phyloP scores from a whole-genome alignment of 257 asterid genomes.

The Plantago major region DNA sequence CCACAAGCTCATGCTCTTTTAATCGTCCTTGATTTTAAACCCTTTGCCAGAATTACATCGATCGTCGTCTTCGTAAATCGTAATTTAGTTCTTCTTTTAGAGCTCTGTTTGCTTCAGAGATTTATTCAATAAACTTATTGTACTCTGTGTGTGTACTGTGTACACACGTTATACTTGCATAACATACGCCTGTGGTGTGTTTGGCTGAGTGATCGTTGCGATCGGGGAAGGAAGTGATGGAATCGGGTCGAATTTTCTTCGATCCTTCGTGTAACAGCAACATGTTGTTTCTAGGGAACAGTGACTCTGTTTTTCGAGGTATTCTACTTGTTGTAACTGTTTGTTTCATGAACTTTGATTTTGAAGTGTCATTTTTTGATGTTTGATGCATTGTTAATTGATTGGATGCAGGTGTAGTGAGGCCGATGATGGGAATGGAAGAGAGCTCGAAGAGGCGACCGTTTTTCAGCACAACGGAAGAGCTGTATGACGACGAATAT shows the following conservation, averaged over 20 bases:
- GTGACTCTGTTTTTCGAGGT: conserved; percentile 72
- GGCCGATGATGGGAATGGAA: conserved; percentile 67
- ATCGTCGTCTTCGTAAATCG: no score
- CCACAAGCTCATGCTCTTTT: conserved; percentile 92
- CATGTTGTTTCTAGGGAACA: conserved; percentile 66
- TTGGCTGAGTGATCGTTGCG: conserved; percentile 29
- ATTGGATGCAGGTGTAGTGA: conserved; percentile 34
- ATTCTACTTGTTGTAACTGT: conserved; percentile 1
- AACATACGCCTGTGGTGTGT: conserved; percentile 17
- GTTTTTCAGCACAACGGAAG: conserved; percentile 70
- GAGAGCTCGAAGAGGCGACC: conserved; percentile 71
- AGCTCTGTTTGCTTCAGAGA: no score
- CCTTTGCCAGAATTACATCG: conserved; percentile 18
- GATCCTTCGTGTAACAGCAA: conserved; percentile 64
- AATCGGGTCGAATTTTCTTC: conserved; percentile 71
- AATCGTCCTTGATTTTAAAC: conserved; percentile 23
- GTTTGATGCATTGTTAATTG: neutral
- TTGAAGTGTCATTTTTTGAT: neutral
- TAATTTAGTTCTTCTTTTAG: neutral
- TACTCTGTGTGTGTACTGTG: neutral
- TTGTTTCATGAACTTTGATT: neutral
- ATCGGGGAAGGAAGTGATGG: conserved; percentile 46
- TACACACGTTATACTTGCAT: neutral
- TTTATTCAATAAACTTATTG: conserved; percentile 1
- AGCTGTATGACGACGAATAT: conserved; percentile 77